Evolutionary conservation across 805 yeast species (phyloP).

Genomic region (Starmerella khaoyaiensis): DNA sequence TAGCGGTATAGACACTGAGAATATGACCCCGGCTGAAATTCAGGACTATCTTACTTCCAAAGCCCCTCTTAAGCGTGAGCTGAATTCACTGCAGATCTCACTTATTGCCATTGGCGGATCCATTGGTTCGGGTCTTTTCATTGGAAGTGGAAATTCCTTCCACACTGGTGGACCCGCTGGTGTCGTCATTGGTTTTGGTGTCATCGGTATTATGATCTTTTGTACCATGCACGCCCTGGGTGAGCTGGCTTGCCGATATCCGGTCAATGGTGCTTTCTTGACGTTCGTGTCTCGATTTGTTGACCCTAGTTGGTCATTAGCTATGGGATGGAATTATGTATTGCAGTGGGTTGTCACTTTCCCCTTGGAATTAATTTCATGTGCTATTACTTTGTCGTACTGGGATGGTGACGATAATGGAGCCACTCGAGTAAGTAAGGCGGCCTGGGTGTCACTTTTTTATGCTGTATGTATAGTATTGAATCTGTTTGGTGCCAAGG

Average conservation of each 20-base stretch:
- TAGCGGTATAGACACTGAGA: slow-evolving; percentile 27
- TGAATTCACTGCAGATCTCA: slow-evolving; percentile 27
- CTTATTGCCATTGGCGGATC: slow-evolving; percentile 79
- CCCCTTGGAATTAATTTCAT: slow-evolving; percentile 51
- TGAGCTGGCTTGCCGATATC: slow-evolving; percentile 54
- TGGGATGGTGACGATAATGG: slow-evolving; percentile 34
- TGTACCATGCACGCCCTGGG: slow-evolving; percentile 56
- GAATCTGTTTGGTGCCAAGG: slow-evolving; percentile 46
- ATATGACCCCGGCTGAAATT: slow-evolving; percentile 26
- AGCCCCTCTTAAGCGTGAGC: slow-evolving; percentile 28
- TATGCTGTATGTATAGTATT: slow-evolving; percentile 37
- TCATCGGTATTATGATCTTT: slow-evolving; percentile 52
- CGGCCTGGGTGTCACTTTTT: slow-evolving; percentile 46
- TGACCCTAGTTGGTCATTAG: slow-evolving; percentile 51
- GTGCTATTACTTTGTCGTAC: slow-evolving; percentile 40
- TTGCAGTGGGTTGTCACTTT: slow-evolving; percentile 47
- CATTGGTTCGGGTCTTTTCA: slow-evolving; percentile 62
- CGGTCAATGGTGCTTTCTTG: slow-evolving; percentile 45
- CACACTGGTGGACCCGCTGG: slow-evolving; percentile 43
- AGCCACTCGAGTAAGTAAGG: slow-evolving; percentile 34
- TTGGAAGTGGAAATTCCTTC: slow-evolving; percentile 40
- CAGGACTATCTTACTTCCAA: slow-evolving; percentile 14
- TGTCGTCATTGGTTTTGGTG: slow-evolving; percentile 42
- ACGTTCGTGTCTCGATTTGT: slow-evolving; percentile 45
- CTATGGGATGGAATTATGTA: slow-evolving; percentile 57